Conservation (phyloP, 371 early-diverging fungal genomes). For the Haplosporangium sp. region DNA sequence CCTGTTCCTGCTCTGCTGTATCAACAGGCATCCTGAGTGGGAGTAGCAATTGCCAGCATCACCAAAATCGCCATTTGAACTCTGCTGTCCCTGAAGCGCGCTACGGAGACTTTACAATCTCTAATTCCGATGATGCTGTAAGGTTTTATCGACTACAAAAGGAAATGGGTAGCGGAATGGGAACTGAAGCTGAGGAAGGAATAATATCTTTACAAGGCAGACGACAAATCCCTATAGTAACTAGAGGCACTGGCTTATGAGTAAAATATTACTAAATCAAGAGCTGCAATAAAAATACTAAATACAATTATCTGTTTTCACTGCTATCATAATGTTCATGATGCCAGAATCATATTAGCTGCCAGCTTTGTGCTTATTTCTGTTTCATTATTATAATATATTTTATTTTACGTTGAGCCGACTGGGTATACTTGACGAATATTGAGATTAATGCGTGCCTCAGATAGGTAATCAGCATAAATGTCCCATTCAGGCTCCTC, state of each 20-base stretch:
- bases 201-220: background rate
- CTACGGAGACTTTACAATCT: constrained; percentile 9
- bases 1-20: background rate
- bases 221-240: background rate
- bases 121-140: constrained; percentile 9
- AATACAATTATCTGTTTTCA: no score
- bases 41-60: constrained; percentile 1
- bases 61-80: constrained; percentile 1
- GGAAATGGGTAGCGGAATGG: background rate
- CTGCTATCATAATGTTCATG: no score
- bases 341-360: no score
- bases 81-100: constrained; percentile 38
- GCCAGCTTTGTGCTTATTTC: no score
- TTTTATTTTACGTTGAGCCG: background rate
- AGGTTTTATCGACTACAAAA: constrained; percentile 7
- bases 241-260: background rate
- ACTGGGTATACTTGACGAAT: constrained; percentile 76
- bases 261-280: background rate
- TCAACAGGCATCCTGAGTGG: background rate
- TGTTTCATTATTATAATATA: no score
- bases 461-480: constrained; percentile 67
- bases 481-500: constrained; percentile 66
- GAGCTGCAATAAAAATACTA: background rate
- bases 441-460: constrained; percentile 80
- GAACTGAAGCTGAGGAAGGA: background rate